Evolutionary conservation across 441 rosid species (phyloP), one percentile per base, ranked within the genome.

Genomic region (Heliophila coronopifolia): DNA sequence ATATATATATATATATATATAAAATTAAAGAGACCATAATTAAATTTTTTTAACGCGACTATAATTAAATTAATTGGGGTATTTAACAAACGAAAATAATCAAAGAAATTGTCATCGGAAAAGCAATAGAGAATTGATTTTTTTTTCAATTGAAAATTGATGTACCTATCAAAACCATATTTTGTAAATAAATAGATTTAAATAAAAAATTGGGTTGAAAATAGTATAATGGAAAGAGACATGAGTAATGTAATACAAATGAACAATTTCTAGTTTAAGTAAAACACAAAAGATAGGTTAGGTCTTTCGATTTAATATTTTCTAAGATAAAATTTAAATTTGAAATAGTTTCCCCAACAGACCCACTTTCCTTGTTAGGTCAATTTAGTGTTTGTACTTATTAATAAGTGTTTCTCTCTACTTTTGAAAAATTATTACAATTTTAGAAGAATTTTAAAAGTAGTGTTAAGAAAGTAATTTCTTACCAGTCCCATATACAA

Each of bases 211-310:
- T 9, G 16, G 23, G 40, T 28, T 53, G 9, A 28, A 37, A 58
- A 13, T 58, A 36, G 46, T 28, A 28, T 11, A 26, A 48, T 7
- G 32, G 48, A 47, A 47, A 47, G 41, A 40, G 35, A 49, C 50
- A 49, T 17, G 33, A 48, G 56, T 48, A 17, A 30, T 3, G 20
- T 3, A 30, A 59, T 8, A 22, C 16, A 20, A 58, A 16, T 23
- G 11, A 3, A 45, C 9, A 58, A 9, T 7, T 58, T 54, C 40
- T 20, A 19, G 22, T 28, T 47, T n/a, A 48, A 31, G 55, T 38
- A 30, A 23, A 58, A 19, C 63, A 47, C 34, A 48, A 22, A 38
- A 8, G 34, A 37, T 58, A 38, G 26, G 38, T 39, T 53, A 53
- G 38, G 34, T 38, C 10, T 46, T 57, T 17, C 30, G 10, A 45